These are phyloP conservation scores for Cladorrhinum samala DNA, from an alignment of 495 filamentous ascomycete species.

Conservation along the genomic window DNA sequence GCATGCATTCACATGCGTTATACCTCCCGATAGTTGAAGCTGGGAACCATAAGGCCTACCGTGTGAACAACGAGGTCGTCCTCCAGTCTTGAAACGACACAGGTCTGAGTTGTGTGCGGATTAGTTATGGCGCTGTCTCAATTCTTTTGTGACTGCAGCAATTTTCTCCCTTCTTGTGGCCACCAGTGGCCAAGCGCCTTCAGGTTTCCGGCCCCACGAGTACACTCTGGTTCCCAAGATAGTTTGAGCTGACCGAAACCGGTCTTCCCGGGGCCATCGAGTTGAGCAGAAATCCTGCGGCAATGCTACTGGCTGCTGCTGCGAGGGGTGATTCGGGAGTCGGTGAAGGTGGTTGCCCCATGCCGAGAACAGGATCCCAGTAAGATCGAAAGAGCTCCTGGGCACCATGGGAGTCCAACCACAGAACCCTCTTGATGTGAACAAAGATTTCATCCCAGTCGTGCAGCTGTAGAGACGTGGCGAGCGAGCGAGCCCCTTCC, in stretches of 20 bases:
- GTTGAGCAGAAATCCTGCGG: not conserved
- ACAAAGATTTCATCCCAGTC: constrained; percentile 22
- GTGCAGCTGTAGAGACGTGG: constrained; percentile 16
- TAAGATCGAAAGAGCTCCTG: constrained; percentile 7
- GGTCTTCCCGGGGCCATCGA: not conserved
- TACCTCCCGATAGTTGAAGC: too few species aligned
- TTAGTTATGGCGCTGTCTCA: too few species aligned
- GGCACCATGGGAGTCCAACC: constrained; percentile 23
- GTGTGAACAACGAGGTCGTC: too few species aligned
- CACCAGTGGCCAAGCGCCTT: too few species aligned
- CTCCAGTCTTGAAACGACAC: too few species aligned
- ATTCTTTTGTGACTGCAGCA: too few species aligned
- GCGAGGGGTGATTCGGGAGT: not conserved
- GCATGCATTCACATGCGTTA: too few species aligned
- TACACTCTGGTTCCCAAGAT: not conserved
- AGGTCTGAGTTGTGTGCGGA: too few species aligned
- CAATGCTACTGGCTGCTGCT: not conserved
- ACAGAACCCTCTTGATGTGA: constrained; percentile 30
- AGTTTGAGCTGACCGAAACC: not conserved
- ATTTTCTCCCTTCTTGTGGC: too few species aligned
- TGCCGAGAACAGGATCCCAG: constrained; percentile 4
- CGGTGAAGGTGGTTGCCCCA: not conserved
- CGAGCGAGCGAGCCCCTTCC: not conserved
- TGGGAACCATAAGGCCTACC: too few species aligned
- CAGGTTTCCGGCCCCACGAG: not conserved